Base-by-base conservation (phyloP, 179 eudicot genomes). In the Heliamphora pulchella region DNA sequence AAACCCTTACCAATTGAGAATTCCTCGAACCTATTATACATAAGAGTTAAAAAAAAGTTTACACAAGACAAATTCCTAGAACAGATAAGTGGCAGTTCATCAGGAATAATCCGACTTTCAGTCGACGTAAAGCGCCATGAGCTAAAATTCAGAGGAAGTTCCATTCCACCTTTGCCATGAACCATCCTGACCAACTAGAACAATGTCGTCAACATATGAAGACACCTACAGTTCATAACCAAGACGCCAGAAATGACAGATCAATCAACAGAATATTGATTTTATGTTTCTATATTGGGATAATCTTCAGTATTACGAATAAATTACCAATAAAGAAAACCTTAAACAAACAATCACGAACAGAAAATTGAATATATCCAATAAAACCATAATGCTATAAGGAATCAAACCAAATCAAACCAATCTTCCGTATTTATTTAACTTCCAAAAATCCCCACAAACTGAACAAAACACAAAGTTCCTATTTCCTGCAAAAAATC, bases 361-460 rank as follows among this genome's bases (percentile, higher is more conserved):
- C 2, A 9, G 22, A 63, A 44, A 77, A 11, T 46, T 22, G n/a
- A 78, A 48, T 31, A 68, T 0, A 31, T 7, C 20, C 78, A 20
- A 48, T 13, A 18, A 50, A 63, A 46, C 54, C 54, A 44, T 31
- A 65, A 20, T 47, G 10, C 67, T 15, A 18, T 8, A n/a, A 46
- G n/a, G 44, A 58, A 62, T 62, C 68, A 58, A 75, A 17, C 4
- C 55, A 61, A 77, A 54, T 54, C 2, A 2, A 13, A 74, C 41
- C 58, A 77, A 77, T 20, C 48, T 22, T 64, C 59, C 18, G 47
- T 11, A 47, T 63, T 63, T 6, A 63, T 20, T 13, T 20, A 62
- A 61, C 70, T 76, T 62, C 69, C 69, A 76, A 5, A 5, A 46
- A 13, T 76, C 43, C 58, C 79, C 17, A 31, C 20, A 74, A 54